phyloP scores from a whole-genome alignment of 306 rosid species.

The Begonia masoniana region DNA sequence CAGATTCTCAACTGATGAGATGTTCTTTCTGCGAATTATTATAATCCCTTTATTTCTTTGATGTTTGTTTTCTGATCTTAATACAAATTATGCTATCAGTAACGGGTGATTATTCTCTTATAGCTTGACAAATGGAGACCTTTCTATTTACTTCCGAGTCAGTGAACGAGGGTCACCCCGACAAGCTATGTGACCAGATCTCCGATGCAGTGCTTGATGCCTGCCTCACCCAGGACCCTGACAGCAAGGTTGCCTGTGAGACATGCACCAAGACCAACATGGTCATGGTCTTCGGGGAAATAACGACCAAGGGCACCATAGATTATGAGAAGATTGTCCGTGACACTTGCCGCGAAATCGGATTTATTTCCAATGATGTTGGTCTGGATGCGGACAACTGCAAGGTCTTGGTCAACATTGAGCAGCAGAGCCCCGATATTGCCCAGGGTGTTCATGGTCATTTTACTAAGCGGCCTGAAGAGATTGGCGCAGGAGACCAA shows the following conservation, averaged over 20 bases:
- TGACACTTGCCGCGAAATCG: constrained; percentile 51
- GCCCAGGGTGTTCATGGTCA: constrained; percentile 71
- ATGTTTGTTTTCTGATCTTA: no score
- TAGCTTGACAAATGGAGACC: constrained; percentile 49
- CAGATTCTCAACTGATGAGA: no score
- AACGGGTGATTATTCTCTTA: constrained; percentile 5
- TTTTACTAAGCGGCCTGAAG: constrained; percentile 62
- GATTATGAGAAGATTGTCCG: constrained; percentile 64
- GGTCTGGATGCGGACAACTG: constrained; percentile 69
- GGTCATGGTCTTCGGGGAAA: constrained; percentile 69
- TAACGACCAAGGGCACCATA: constrained; percentile 55
- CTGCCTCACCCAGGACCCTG: constrained; percentile 56
- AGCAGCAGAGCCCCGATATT: constrained; percentile 67
- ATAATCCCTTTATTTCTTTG: no score
- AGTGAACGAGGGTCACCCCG: constrained; percentile 67
- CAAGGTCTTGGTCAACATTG: constrained; percentile 60
- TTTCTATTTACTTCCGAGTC: constrained; percentile 56
- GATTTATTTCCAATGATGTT: constrained; percentile 51
- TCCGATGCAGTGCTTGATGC: constrained; percentile 67
- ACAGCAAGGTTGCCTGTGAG: constrained; percentile 70
- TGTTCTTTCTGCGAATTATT: no score
- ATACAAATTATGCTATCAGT: no score
- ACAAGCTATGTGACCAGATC: constrained; percentile 68
- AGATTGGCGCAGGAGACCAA: constrained; percentile 68
- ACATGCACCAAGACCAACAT: constrained; percentile 64